Evolutionary conservation across 805 yeast species (phyloP).

Genomic region (Candida verbasci): DNA sequence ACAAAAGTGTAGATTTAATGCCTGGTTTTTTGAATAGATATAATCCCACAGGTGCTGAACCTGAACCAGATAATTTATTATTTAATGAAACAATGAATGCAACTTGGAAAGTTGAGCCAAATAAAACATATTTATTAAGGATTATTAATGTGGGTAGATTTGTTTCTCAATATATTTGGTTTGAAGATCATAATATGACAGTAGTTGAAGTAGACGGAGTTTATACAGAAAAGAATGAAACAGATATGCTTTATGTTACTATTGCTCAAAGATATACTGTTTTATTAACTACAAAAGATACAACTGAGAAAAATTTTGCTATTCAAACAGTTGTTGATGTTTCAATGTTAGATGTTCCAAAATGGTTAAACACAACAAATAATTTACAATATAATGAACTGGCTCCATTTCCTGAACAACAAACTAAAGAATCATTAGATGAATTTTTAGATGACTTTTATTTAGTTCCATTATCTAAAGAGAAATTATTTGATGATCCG

Average conservation of each 20-base stretch:
- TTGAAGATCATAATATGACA: conserved; percentile 38
- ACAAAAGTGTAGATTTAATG: conserved; percentile 42
- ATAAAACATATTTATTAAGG: conserved; percentile 60
- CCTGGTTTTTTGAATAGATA: conserved; percentile 52
- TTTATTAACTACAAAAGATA: conserved; percentile 51
- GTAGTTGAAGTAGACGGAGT: conserved; percentile 45
- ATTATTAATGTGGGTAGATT: conserved; percentile 66
- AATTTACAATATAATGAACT: conserved; percentile 46
- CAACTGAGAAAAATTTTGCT: conserved; percentile 46
- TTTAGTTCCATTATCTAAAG: conserved; percentile 50
- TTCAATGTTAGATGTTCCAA: conserved; percentile 68
- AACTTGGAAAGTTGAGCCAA: conserved; percentile 51
- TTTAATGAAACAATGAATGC: conserved; percentile 61
- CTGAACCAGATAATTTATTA: conserved; percentile 62
- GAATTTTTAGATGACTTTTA: conserved; percentile 68
- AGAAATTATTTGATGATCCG: conserved; percentile 49
- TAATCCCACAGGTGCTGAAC: conserved; percentile 86
- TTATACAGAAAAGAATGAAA: conserved; percentile 52
- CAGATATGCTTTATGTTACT: conserved; percentile 56
- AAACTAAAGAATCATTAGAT: conserved; percentile 26
- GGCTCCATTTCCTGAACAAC: conserved; percentile 13
- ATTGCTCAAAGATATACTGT: conserved; percentile 82
- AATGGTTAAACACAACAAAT: conserved; percentile 47
- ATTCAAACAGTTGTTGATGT: conserved; percentile 59
- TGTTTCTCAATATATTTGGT: conserved; percentile 52